These are phyloP conservation scores for Nemania serpens DNA, from an alignment of 2,329 filamentous ascomycete genomes.

Conservation along the genomic window DNA sequence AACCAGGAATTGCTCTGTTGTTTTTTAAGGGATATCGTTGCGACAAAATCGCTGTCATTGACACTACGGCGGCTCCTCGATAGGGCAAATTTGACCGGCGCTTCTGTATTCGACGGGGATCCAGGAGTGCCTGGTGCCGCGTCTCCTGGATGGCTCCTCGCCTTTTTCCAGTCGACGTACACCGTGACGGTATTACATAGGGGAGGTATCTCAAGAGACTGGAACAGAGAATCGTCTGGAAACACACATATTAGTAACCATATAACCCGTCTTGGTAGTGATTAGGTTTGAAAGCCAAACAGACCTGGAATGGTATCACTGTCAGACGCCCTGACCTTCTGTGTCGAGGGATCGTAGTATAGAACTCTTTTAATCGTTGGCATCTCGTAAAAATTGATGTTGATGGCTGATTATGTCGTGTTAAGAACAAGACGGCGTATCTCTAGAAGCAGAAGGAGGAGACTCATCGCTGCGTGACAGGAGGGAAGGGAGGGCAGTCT, in stretches of 20 bases:
- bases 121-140: not conserved
- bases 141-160: too few relatives aligned
- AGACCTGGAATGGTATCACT: not conserved
- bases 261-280: not conserved
- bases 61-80: slow-evolving; percentile 1
- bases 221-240: not conserved
- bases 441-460: too few relatives aligned
- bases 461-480: too few relatives aligned
- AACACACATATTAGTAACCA: slow-evolving; percentile 2
- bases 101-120: too few relatives aligned
- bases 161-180: not conserved
- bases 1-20: slow-evolving; percentile 2
- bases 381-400: not conserved
- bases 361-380: not conserved
- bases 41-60: slow-evolving; percentile 1
- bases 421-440: too few relatives aligned
- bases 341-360: slow-evolving; percentile 1
- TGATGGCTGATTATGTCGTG: not conserved
- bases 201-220: slow-evolving; percentile 4
- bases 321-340: not conserved
- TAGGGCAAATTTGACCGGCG: too few relatives aligned
- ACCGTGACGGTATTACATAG: slow-evolving; percentile 4
- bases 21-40: slow-evolving; percentile 2
- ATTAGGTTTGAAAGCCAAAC: slow-evolving; percentile 2
- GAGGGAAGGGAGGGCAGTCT: too few relatives aligned